Percentiles rank a stretch among this genome's conserved stretches.
Conservation (phyloP, 2,329 filamentous ascomycete species). For the Venturia pyrina region DNA sequence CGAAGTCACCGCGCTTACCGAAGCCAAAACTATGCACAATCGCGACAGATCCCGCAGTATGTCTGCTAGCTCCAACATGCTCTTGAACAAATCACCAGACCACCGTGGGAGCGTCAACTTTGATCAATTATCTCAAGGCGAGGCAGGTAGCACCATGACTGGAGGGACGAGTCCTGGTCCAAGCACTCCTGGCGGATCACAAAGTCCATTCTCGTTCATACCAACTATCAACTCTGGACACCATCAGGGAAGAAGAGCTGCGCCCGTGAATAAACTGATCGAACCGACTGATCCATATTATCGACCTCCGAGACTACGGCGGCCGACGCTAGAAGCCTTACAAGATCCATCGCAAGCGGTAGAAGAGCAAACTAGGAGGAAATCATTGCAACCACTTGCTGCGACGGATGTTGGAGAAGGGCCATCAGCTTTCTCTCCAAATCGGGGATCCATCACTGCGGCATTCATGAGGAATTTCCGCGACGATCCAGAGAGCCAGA, state of each 20-base stretch:
- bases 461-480: slow-evolving; percentile 42
- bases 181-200: slow-evolving; percentile 63
- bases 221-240: slow-evolving; percentile 39
- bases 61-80: slow-evolving; percentile 51
- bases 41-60: slow-evolving; percentile 39
- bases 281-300: slow-evolving; percentile 67
- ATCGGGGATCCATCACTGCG: slow-evolving; percentile 25
- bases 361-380: neutral
- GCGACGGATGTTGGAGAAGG: neutral
- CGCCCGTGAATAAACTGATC: slow-evolving; percentile 21
- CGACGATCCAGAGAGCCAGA: slow-evolving; percentile 27
- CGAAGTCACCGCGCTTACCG: slow-evolving; percentile 3
- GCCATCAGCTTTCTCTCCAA: slow-evolving; percentile 21
- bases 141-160: slow-evolving; percentile 29
- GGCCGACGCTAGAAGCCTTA: slow-evolving; percentile 46
- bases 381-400: neutral
- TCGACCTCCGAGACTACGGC: slow-evolving; percentile 65
- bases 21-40: slow-evolving; percentile 1
- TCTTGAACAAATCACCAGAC: slow-evolving; percentile 40
- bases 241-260: slow-evolving; percentile 20
- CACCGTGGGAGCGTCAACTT: slow-evolving; percentile 41
- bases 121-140: slow-evolving; percentile 40
- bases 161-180: slow-evolving; percentile 54
- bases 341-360: slow-evolving; percentile 1
- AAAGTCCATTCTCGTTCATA: slow-evolving; percentile 63